Base-by-base conservation (phyloP, 2,329 filamentous ascomycete genomes). In the Lachnellula occidentalis region DNA sequence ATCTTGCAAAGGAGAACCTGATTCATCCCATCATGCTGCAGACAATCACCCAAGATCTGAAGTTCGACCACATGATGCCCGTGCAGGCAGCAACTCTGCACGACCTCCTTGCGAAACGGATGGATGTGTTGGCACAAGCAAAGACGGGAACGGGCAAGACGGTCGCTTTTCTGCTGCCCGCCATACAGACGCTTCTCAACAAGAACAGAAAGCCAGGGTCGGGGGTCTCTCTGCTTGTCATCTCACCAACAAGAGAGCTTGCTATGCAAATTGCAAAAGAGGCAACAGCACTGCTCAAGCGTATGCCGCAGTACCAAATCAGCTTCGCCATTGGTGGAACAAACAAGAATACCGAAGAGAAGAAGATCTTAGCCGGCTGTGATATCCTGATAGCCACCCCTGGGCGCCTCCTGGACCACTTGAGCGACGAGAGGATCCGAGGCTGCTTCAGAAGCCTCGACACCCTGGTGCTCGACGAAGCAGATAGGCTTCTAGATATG, bases 141-240 rank as follows among this genome's bases (percentile, higher is more conserved):
- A 96, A 90, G 74, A 99, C 94, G 8, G 94, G 94, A 69, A 97
- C 94, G 4, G 94, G 94, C 69, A 99, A 99, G 75, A 99, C 94
- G 0, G 75, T 97, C 54, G 94, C 90, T 36, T 99, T 97, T 76
- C 78, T 99, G 22, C 74, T 97, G 6, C 94, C 94, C 49, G 77
- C 91, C 7, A 74, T 97, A 50, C 90, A 96, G 70, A 71, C 74
- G 0, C 78, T 95, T 34, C 82, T 79, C 50, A 69, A 74, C 37
- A 75, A 69, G 57, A 61, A 64, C 9, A 66, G 72, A 48, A 64
- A 63, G 15, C 64, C 66, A n/a, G 55, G 53, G 3, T 74, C 75
- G 39, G 86, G 82, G 70, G 81, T 91, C 50, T 81, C 85, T 51
- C 82, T 86, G 45, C 80, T 92, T 57, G 76, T 92, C 58, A 73